Evolutionary conservation across 257 asterid genomes (phyloP).

Genomic region (Forsythia viridissima): DNA sequence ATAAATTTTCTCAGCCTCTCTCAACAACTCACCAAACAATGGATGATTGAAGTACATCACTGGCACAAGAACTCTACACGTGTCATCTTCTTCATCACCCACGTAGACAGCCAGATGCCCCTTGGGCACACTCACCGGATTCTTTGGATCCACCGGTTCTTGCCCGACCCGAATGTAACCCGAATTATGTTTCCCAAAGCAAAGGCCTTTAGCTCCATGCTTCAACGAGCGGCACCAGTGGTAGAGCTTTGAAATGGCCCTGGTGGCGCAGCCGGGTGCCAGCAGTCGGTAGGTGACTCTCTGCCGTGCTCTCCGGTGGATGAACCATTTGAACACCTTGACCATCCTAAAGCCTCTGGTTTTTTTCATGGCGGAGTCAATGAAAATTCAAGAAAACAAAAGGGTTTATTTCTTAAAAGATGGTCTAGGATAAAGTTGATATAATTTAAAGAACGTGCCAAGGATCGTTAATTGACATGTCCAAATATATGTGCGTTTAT

Average conservation of each 20-base stretch:
- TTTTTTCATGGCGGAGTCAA: conserved; percentile 34
- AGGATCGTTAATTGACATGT: not conserved
- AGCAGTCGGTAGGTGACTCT: conserved; percentile 18
- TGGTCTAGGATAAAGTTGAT: not conserved
- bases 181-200: conserved; percentile 17
- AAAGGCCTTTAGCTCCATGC: conserved; percentile 22
- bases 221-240: conserved; percentile 36
- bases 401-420: not conserved
- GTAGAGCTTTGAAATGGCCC: conserved; percentile 37
- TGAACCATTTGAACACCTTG: conserved; percentile 39
- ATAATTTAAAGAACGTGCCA: not conserved
- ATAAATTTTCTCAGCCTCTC: conserved; percentile 55
- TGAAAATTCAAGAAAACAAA: conserved; percentile 8
- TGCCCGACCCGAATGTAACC: conserved; percentile 43
- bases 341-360: conserved; percentile 45
- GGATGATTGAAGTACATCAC: conserved; percentile 68
- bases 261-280: conserved; percentile 14
- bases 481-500: not conserved
- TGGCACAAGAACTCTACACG: conserved; percentile 68
- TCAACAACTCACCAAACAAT: conserved; percentile 51
- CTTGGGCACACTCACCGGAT: conserved; percentile 35
- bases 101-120: conserved; percentile 77
- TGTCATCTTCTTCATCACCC: conserved; percentile 46
- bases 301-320: conserved; percentile 31
- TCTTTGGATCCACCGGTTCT: conserved; percentile 17